Evolutionary conservation across 352 stramenopile genomes (phyloP).

Genomic region (Phytopythium aichiense): DNA sequence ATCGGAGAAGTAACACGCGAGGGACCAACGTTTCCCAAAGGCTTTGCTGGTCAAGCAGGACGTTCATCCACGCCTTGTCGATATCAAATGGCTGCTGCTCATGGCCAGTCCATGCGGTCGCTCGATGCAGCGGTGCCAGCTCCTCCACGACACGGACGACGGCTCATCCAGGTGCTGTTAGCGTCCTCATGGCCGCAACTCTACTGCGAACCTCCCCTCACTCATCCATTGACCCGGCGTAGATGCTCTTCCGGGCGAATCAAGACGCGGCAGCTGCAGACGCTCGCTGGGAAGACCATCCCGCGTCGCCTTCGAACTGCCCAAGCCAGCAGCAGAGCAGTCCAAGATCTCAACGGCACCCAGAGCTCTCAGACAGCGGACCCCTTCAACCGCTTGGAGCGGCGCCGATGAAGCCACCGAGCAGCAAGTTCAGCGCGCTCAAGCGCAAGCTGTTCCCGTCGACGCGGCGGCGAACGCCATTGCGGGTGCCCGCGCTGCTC

Average conservation of each 20-base stretch:
- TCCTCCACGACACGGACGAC: conserved; percentile 24
- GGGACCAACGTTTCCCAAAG: background rate
- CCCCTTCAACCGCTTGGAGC: background rate
- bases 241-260: conserved; percentile 52
- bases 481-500: conserved; percentile 34
- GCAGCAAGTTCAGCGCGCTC: conserved; percentile 38
- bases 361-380: background rate
- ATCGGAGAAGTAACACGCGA: background rate
- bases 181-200: background rate
- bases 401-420: background rate
- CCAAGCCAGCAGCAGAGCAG: background rate
- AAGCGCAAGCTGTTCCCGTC: conserved; percentile 59
- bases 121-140: background rate
- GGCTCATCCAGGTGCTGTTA: conserved; percentile 32
- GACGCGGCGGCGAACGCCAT: conserved; percentile 38
- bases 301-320: background rate
- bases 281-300: conserved; percentile 4
- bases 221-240: background rate
- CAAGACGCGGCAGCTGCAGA: background rate
- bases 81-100: background rate
- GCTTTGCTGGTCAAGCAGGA: too few relatives aligned
- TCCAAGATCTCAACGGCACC: background rate
- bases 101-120: background rate
- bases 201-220: background rate
- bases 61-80: background rate